Conservation (phyloP, 345 rosid genomes). For the Camelina laxa region DNA sequence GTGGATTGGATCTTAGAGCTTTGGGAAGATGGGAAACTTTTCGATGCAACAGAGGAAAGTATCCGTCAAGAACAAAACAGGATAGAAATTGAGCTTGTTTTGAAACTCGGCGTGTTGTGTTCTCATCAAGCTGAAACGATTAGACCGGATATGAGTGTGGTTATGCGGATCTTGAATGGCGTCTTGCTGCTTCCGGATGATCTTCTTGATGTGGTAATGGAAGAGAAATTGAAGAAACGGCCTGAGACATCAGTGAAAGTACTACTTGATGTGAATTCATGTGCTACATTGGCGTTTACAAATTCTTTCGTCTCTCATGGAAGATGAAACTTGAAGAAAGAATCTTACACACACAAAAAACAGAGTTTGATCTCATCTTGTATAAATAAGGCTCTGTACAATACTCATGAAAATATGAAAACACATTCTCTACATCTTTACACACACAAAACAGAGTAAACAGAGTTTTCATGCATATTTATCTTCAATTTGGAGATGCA, state of each 20-base stretch:
- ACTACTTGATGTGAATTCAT: conserved; percentile 1
- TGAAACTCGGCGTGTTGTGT: conserved; percentile 47
- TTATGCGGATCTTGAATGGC: conserved; percentile 33
- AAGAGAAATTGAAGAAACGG: conserved; percentile 2
- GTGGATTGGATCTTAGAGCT: conserved; percentile 45
- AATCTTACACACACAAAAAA: not conserved
- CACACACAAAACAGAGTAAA: not conserved
- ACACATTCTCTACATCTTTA: too few species aligned
- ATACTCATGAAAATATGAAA: too few species aligned
- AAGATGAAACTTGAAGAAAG: conserved; percentile 18
- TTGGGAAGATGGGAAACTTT: conserved; percentile 47
- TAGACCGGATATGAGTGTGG: conserved; percentile 42
- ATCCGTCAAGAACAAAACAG: conserved; percentile 24
- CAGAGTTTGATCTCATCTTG: not conserved
- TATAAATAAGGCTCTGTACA: too few species aligned
- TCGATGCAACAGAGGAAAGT: conserved; percentile 37
- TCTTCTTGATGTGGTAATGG: conserved; percentile 18
- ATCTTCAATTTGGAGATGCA: not conserved
- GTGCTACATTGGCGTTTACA: not conserved
- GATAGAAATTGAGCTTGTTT: conserved; percentile 36
- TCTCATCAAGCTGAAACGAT: conserved; percentile 30
- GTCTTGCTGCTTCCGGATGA: conserved; percentile 16
- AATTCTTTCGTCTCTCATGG: conserved; percentile 16
- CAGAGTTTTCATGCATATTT: not conserved
- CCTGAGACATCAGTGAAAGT: conserved; percentile 10